Evolutionary conservation across 2,329 filamentous ascomycete genomes (phyloP).

Genomic region (Alternaria triticimaculans): DNA sequence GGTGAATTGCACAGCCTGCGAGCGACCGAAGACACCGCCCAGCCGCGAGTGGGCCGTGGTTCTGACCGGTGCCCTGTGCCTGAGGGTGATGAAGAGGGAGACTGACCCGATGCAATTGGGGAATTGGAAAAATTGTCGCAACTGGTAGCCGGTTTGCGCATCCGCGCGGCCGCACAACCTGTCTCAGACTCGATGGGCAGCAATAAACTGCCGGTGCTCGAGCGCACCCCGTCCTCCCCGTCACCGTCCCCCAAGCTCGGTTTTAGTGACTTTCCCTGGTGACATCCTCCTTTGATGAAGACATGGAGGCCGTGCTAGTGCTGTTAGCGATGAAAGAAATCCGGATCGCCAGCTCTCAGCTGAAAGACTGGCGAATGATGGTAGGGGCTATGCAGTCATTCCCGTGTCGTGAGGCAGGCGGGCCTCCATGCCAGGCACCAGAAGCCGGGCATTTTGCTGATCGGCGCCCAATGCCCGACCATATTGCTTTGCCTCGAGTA

Average conservation of each 20-base stretch:
- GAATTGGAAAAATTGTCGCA: slow-evolving; percentile 11
- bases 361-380: slow-evolving; percentile 13
- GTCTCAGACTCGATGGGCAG: slow-evolving; percentile 35
- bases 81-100: slow-evolving; percentile 20
- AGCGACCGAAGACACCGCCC: slow-evolving; percentile 15
- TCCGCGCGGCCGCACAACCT: slow-evolving; percentile 19
- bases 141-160: slow-evolving; percentile 5
- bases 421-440: slow-evolving; percentile 27
- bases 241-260: neutral
- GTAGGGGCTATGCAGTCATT: slow-evolving; percentile 33
- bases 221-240: slow-evolving; percentile 12
- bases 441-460: slow-evolving; percentile 27
- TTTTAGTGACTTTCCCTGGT: neutral
- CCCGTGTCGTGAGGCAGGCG: slow-evolving; percentile 14
- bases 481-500: slow-evolving; percentile 24
- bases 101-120: slow-evolving; percentile 13
- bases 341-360: slow-evolving; percentile 8
- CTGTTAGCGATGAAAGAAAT: slow-evolving; percentile 1
- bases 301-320: neutral
- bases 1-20: slow-evolving; percentile 45
- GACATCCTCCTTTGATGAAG: neutral
- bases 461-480: slow-evolving; percentile 35
- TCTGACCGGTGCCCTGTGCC: slow-evolving; percentile 35
- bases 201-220: slow-evolving; percentile 26
- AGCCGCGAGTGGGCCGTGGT: slow-evolving; percentile 33